phyloP scores from a whole-genome alignment of 2,329 filamentous ascomycete species.

The Metarhizium guizhouense region DNA sequence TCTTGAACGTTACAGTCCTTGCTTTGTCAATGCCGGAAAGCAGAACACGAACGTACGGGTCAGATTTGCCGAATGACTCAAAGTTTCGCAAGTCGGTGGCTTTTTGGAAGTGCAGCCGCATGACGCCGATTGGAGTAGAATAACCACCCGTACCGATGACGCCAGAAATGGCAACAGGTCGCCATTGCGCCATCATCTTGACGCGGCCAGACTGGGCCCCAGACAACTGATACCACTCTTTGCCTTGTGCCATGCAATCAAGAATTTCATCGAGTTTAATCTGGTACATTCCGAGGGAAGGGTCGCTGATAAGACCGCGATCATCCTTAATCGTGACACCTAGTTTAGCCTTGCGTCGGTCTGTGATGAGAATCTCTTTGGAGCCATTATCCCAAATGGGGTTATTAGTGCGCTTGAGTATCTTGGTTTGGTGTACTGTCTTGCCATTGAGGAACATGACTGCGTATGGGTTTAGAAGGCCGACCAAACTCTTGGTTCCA shows the following conservation, averaged over 20 bases:
- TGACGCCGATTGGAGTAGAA: slow-evolving; percentile 85
- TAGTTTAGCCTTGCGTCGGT: slow-evolving; percentile 81
- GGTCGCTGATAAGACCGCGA: slow-evolving; percentile 73
- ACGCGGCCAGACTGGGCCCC: slow-evolving; percentile 75
- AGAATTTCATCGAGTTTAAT: slow-evolving; percentile 93
- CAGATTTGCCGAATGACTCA: slow-evolving; percentile 92
- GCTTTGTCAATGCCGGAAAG: slow-evolving; percentile 86
- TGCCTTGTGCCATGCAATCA: slow-evolving; percentile 80
- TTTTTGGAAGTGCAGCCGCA: slow-evolving; percentile 85
- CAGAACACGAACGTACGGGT: slow-evolving; percentile 83
- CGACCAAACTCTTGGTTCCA: slow-evolving; percentile 82
- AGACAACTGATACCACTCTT: slow-evolving; percentile 90
- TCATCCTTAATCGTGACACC: slow-evolving; percentile 95
- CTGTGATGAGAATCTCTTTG: slow-evolving; percentile 92
- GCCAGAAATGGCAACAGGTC: slow-evolving; percentile 80
- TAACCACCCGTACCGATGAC: slow-evolving; percentile 79
- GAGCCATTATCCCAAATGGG: slow-evolving; percentile 90
- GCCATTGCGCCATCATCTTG: slow-evolving; percentile 92
- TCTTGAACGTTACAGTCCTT: slow-evolving; percentile 90
- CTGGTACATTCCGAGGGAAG: slow-evolving; percentile 82
- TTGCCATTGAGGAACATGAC: slow-evolving; percentile 84
- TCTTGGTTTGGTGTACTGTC: slow-evolving; percentile 80
- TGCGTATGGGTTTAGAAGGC: slow-evolving; percentile 85
- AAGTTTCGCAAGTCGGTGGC: slow-evolving; percentile 81
- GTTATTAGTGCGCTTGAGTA: slow-evolving; percentile 94